A percentile compares a stretch with the other conserved stretches of the same genome.
Evolutionary conservation across 75 land plant species (phyloP).

Genomic region (Azolla pinnata): DNA sequence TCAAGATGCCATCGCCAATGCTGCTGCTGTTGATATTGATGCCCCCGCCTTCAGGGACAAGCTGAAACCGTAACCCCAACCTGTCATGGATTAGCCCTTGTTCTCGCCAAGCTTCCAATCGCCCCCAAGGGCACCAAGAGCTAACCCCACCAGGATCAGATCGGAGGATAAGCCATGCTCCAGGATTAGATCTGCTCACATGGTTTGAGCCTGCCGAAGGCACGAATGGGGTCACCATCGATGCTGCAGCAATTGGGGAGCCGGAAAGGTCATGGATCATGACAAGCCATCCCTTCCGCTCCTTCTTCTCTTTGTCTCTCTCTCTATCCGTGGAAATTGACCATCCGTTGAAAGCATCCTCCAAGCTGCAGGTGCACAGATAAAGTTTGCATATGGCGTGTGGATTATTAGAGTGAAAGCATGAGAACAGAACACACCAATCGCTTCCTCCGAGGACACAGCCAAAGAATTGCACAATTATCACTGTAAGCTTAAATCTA

Average conservation of each 20-base stretch:
- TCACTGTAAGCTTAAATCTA: too few relatives aligned
- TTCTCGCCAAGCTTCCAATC: constrained; percentile 93
- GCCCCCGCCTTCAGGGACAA: constrained; percentile 42
- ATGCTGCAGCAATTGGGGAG: constrained; percentile 85
- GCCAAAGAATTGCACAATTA: too few relatives aligned
- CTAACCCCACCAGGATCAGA: constrained; percentile 25
- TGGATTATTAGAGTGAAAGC: neutral
- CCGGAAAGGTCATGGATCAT: constrained; percentile 91
- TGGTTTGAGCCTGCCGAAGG: constrained; percentile 81
- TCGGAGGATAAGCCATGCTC: constrained; percentile 88
- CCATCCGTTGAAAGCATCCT: constrained; percentile 31
- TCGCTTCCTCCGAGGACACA: too few relatives aligned
- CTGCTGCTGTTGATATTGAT: constrained; percentile 15
- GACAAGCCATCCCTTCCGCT: constrained; percentile 89
- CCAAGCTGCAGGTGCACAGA: constrained; percentile 4
- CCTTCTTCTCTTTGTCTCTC: constrained; percentile 46
- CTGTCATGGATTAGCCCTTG: constrained; percentile 52
- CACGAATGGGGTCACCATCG: constrained; percentile 95
- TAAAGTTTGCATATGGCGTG: too few relatives aligned
- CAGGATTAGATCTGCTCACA: constrained; percentile 84
- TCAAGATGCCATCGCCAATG: constrained; percentile 34
- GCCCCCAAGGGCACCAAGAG: constrained; percentile 88
- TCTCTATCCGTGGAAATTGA: constrained; percentile 50
- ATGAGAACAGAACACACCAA: too few relatives aligned
- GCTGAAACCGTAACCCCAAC: constrained; percentile 74